Base-by-base conservation (phyloP, 306 rosid species). In the Coriaria nepalensis region DNA sequence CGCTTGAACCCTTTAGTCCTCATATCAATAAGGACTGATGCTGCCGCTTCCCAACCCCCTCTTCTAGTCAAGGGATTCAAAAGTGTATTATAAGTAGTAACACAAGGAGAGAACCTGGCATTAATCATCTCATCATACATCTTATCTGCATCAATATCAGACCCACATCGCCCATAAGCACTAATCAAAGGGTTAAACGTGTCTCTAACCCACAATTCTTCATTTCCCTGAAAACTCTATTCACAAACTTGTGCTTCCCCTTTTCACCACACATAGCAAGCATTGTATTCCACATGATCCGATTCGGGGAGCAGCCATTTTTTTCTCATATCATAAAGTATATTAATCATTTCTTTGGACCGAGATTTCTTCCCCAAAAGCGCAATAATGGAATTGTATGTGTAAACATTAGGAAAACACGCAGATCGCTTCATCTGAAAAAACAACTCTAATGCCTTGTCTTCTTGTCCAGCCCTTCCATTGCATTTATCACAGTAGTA, bases 101-200 rank as follows among this genome's bases (percentile, higher is more conserved):
- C 69, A 47, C 96, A 82, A 4, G 96, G 87, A 61, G 75, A 68
- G 37, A 85, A 92, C 14, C 96, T 95, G 7, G 85, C 87, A 46
- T 59, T 66, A 52, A 82, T 65, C 98, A 92, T 92, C 65, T 92
- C 94, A 38, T 74, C 73, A 3, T 74, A 76, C 94, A 82, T 73
- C 47, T 79, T 76, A 6, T 81, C 74, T 4, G 80, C 78, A 52
- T 85, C 87, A 43, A 82, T 71, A 55, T 82, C 85, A 33, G 96
- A 75, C 43, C 93, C 98, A 66, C 93, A 92, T 59, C 96, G 79
- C 47, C 96, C 94, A 54, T 81, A 85, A 10, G 94, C 83, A 34
- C 94, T 81, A 49, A 92, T 92, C 69, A 92, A 68, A 42, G 98
- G 79, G 55, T 92, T 85, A 68, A 81, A 92, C 6, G 98, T 92